These are phyloP conservation scores for Lipomyces yarrowii DNA, from an alignment of 1,139 yeast species.

Conservation along the genomic window DNA sequence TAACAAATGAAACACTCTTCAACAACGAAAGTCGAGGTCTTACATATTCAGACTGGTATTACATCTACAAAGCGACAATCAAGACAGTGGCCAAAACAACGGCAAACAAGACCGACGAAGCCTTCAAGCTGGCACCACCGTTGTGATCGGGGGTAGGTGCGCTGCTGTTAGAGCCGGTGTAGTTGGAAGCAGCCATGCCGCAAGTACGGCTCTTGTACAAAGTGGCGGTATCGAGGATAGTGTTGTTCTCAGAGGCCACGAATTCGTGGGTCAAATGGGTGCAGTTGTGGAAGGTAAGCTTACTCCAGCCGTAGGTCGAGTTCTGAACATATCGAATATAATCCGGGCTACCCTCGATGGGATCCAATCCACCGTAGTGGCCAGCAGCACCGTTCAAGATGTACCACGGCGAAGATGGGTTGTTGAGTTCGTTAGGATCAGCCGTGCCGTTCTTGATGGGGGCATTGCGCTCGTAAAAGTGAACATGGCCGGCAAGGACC, in stretches of 20 bases:
- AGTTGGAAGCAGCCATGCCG: not conserved
- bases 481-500: conserved; percentile 39
- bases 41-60: too few species aligned
- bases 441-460: conserved; percentile 32
- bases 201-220: not conserved
- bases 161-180: not conserved
- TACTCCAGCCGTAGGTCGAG: conserved; percentile 4
- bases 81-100: not conserved
- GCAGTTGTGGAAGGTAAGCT: conserved; percentile 4
- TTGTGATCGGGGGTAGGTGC: not conserved
- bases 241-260: not conserved
- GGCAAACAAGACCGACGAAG: not conserved
- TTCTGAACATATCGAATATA: not conserved
- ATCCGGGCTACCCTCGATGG: not conserved
- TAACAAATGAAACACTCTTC: too few species aligned
- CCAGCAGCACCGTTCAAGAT: not conserved
- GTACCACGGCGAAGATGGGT: conserved; percentile 1
- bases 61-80: not conserved
- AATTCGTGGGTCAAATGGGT: conserved; percentile 2
- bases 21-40: too few species aligned
- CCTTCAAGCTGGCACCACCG: not conserved
- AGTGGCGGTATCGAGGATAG: not conserved
- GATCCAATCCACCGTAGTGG: conserved; percentile 1
- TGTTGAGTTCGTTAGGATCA: conserved; percentile 2
- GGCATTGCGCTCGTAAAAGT: conserved; percentile 37